Conservation (phyloP, 768 basidiomycete species). For the Russula foetens region DNA sequence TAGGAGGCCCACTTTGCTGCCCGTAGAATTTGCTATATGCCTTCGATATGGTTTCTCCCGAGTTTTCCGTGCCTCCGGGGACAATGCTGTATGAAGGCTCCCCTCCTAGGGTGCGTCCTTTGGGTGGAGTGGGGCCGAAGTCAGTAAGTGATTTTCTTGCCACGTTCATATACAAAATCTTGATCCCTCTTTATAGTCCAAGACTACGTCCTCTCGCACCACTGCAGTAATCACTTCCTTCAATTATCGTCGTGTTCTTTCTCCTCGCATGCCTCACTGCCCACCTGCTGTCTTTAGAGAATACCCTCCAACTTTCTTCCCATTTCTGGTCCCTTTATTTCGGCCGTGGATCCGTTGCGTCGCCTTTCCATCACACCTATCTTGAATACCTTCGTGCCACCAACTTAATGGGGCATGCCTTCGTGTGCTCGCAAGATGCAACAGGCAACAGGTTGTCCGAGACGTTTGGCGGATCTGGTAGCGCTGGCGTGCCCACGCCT, state of each 20-base stretch:
- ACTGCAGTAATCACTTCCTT: conserved; percentile 45
- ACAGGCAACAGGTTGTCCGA: conserved; percentile 23
- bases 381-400: conserved; percentile 70
- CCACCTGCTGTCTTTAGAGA: conserved; percentile 78
- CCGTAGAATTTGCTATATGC: conserved; percentile 86
- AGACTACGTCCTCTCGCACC: conserved; percentile 59
- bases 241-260: conserved; percentile 61
- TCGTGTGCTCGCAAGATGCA: conserved; percentile 74
- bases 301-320: conserved; percentile 82
- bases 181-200: conserved; percentile 33
- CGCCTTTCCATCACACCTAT: conserved; percentile 52
- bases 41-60: conserved; percentile 88
- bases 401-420: conserved; percentile 87
- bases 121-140: conserved; percentile 75
- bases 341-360: conserved; percentile 50
- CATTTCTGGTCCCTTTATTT: no score
- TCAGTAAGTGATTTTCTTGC: conserved; percentile 44
- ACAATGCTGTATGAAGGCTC: conserved; percentile 75
- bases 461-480: conserved; percentile 39
- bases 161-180: background rate
- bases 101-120: conserved; percentile 82
- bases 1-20: conserved; percentile 84
- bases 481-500: no score
- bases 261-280: conserved; percentile 78
- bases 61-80: conserved; percentile 58